Evolutionary conservation across 2,329 filamentous ascomycete genomes (phyloP), one percentile per base, ranked within the genome.

Genomic region (Venturia nashicola): DNA sequence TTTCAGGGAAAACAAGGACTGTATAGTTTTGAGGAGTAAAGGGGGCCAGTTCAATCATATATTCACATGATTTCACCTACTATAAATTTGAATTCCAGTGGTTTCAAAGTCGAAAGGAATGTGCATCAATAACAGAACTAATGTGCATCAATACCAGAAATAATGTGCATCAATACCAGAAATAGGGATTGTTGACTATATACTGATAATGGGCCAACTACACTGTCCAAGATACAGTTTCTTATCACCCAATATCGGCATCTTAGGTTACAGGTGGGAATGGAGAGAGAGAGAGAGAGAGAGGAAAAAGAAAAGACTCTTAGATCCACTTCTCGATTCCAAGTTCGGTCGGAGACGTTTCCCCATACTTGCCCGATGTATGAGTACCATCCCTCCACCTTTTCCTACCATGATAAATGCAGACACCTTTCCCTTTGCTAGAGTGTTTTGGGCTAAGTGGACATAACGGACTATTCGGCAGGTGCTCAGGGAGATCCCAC

Each of bases 401-500:
- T 43, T 60, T 68, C 59, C 70, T 65, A 23, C 74, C 74, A 70
- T 80, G 78, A 69, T 73, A 78, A 42, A 75, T 72, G 65, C 77
- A 80, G 46, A 76, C 68, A 3, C 74, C 76, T 20, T 65, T 72
- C 7, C 73, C 74, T 9, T 72, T 71, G 11, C 74, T 72, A 12
- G 66, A 66, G 65, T 79, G 76, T 64, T 73, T 75, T 14, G 70
- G 67, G 67, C 74, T 72, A 18, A 76, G 69, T 7, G 78, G 78
- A 68, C 78, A 80, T 2, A 79, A 65, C 8, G 76, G 76, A 63
- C 75, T 77, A 6, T 64, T 72, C 1, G 76, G 75, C 7, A 79
- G 65, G 67, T 80, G 78, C 66, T 80, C 78, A 2, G 78, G 77
- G 0, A 76, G 66, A 18, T 76, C 68, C 68, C 76, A 72, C 61